Base-by-base conservation (phyloP, 441 rosid species). In the Geranium incanum region DNA sequence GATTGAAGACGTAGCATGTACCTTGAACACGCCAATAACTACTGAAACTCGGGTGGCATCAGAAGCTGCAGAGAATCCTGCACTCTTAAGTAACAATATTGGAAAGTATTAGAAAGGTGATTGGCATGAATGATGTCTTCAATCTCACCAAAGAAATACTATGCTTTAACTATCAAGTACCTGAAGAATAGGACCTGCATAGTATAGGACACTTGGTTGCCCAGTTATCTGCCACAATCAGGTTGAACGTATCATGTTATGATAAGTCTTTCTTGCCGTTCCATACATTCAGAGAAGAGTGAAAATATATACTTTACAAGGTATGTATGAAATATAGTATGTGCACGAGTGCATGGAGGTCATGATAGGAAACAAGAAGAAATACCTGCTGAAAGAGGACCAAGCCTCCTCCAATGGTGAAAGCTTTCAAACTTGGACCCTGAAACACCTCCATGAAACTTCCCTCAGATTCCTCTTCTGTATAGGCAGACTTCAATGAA, bases 161-260 rank as follows among this genome's bases (percentile, higher is more conserved):
- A 60, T 66, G 21, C 16, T 18, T 39, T 45, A 57, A 62, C n/a
- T 28, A 70, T 70, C 70, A 52, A 71, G 70, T 83, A 94, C 99
- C 97, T 94, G 99, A 80, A 94, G 94, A 82, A 94, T 94, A 36
- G 95, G 78, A 77, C 99, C 99, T 6, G 99, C 99, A 69, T 94
- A 92, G 68, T 94, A 94, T 68, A 94, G 84, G 76, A 94, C 97
- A 80, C 99, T 92, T 18, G 99, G 99, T 81, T 94, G 99, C 67
- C 99, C 99, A 67, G 99, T 94, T 83, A 94, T 90, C 99, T 94
- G 86, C 75, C 77, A 82, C 48, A 60, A 76, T 70, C 75, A 76
- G 48, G 72, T 50, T 33, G 50, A 19, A 60, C 19, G 66, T 60
- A 21, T 60, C 66, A 48, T 48, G n/a, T 48, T 48, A 48, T 48